A percentile compares a stretch with the other conserved stretches of the same genome.
Evolutionary conservation across 768 basidiomycete species (phyloP).

Genomic region (Floccularia luteovirens): DNA sequence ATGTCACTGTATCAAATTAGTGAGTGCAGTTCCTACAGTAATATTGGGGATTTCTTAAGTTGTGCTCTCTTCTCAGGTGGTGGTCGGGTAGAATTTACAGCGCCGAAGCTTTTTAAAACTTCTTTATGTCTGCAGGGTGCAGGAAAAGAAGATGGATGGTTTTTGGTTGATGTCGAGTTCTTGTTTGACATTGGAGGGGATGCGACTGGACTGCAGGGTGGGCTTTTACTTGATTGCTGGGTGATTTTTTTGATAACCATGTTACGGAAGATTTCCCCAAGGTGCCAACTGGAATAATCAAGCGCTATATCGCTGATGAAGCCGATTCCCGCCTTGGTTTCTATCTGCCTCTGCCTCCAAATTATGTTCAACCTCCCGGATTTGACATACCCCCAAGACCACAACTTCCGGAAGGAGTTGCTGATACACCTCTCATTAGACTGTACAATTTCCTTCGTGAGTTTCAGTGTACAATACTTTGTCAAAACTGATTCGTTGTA

Average conservation of each 20-base stretch:
- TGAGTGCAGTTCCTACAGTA: conserved; percentile 15
- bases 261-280: conserved; percentile 59
- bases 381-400: conserved; percentile 34
- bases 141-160: conserved; percentile 72
- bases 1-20: conserved; percentile 68
- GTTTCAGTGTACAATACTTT: conserved; percentile 17
- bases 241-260: background rate
- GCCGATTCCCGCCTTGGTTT: conserved; percentile 61
- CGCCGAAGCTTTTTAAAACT: conserved; percentile 64
- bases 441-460: conserved; percentile 85
- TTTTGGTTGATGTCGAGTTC: conserved; percentile 75
- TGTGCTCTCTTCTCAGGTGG: conserved; percentile 46
- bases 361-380: conserved; percentile 27
- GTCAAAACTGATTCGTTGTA: conserved; percentile 17
- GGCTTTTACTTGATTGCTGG: background rate
- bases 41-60: background rate
- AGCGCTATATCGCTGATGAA: conserved; percentile 64
- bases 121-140: conserved; percentile 71
- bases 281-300: conserved; percentile 53
- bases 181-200: conserved; percentile 69
- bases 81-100: conserved; percentile 75
- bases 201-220: conserved; percentile 65
- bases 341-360: conserved; percentile 45
- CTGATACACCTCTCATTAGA: conserved; percentile 81
- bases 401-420: conserved; percentile 49